These are phyloP conservation scores for Candida mesenterica DNA, from an alignment of 1,139 yeast genomes.

Conservation along the genomic window DNA sequence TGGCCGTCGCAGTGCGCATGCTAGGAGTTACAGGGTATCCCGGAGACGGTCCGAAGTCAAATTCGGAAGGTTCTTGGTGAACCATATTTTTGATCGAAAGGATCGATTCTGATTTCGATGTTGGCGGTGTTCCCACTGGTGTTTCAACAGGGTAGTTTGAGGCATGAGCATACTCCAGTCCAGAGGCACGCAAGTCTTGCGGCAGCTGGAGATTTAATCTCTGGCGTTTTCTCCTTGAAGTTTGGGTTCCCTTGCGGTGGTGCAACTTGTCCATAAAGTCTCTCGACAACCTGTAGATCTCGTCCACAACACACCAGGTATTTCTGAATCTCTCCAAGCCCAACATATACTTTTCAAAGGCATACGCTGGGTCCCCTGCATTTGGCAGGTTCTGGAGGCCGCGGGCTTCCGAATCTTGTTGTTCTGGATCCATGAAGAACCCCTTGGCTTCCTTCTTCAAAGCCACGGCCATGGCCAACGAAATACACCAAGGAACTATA, in stretches of 20 bases:
- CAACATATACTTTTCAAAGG: conserved; percentile 20
- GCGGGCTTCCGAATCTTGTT: background rate
- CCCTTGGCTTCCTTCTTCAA: conserved; percentile 16
- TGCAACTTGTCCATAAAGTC: conserved; percentile 23
- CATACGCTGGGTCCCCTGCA: conserved; percentile 2
- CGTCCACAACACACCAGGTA: conserved; percentile 34
- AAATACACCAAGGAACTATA: conserved; percentile 28
- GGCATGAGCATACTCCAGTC: too few relatives aligned
- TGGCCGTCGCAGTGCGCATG: background rate
- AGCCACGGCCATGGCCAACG: conserved; percentile 21
- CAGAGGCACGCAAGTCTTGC: too few relatives aligned
- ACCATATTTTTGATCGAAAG: conserved; percentile 3
- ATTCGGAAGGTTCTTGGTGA: background rate
- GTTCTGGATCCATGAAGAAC: conserved; percentile 5
- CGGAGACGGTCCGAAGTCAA: conserved; percentile 1
- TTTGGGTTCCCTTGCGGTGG: conserved; percentile 10
- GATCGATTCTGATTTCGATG: background rate
- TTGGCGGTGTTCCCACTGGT: conserved; percentile 1
- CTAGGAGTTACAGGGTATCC: background rate
- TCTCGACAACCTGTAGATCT: conserved; percentile 23
- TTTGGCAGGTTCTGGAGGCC: conserved; percentile 1
- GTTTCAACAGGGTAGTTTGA: background rate
- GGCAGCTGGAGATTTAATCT: too few relatives aligned
- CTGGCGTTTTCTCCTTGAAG: conserved; percentile 6
- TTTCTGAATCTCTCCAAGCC: conserved; percentile 22